Conservation (phyloP, 2,329 filamentous ascomycete genomes). For the Rhynchosporium agropyri region DNA sequence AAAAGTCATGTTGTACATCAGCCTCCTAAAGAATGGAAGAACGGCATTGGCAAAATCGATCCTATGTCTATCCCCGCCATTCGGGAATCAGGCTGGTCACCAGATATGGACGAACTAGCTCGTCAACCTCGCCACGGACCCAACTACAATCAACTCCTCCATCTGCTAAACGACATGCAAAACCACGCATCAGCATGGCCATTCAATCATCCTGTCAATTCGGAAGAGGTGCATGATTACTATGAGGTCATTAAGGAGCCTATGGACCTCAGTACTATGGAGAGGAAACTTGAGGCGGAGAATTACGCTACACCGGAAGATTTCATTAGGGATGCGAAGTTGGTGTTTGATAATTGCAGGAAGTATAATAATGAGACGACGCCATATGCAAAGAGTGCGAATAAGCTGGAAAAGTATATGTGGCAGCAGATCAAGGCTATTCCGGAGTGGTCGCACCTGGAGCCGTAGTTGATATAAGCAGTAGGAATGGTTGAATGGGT, state of each 20-base stretch:
- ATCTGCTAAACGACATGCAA: constrained; percentile 91
- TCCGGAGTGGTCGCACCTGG: constrained; percentile 70
- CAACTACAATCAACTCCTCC: constrained; percentile 91
- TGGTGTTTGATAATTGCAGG: constrained; percentile 93
- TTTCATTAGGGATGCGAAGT: constrained; percentile 83
- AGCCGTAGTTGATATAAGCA: too few relatives aligned
- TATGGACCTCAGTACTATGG: constrained; percentile 97
- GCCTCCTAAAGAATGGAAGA: constrained; percentile 85
- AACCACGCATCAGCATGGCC: constrained; percentile 94
- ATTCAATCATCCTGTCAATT: constrained; percentile 90
- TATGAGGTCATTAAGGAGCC: constrained; percentile 98
- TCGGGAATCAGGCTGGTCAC: constrained; percentile 89
- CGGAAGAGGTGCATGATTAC: constrained; percentile 97
- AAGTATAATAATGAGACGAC: constrained; percentile 97
- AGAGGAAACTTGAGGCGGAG: constrained; percentile 90
- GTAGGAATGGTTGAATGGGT: too few relatives aligned
- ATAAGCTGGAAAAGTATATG: constrained; percentile 92
- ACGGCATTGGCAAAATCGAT: constrained; percentile 74
- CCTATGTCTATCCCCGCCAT: constrained; percentile 87
- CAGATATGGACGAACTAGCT: constrained; percentile 96
- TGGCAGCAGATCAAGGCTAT: constrained; percentile 90
- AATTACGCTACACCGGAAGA: constrained; percentile 90
- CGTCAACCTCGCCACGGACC: constrained; percentile 94
- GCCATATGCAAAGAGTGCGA: constrained; percentile 92
- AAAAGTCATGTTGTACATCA: constrained; percentile 85